phyloP scores from a whole-genome alignment of 345 rosid genomes.

The Syzygium oleosum region DNA sequence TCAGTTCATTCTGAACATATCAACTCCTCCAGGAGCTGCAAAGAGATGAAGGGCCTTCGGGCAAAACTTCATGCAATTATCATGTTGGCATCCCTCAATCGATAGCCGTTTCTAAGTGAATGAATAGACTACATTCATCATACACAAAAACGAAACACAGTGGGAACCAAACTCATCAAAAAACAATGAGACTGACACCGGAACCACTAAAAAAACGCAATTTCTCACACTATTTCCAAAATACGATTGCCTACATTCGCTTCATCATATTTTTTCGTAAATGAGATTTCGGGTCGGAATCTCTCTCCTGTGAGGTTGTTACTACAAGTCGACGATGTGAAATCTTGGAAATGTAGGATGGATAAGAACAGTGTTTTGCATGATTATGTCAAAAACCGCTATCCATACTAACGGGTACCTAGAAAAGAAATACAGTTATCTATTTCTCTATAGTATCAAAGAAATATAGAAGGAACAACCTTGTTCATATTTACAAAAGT shows the following conservation, averaged over 20 bases:
- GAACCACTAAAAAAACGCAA: background rate
- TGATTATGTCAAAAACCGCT: background rate
- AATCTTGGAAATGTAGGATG: background rate
- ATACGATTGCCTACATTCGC: background rate
- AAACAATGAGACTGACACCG: background rate
- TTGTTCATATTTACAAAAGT: background rate
- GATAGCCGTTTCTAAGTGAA: background rate
- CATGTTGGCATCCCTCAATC: background rate
- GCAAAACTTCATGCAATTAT: background rate
- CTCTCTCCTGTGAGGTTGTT: background rate
- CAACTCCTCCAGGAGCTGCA: background rate
- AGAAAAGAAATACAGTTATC: background rate
- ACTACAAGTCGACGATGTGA: background rate
- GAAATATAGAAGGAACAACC: background rate
- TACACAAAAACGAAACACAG: background rate
- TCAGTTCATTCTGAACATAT: background rate
- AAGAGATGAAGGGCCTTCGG: background rate
- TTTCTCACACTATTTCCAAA: background rate
- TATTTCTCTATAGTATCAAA: background rate
- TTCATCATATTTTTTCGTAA: background rate
- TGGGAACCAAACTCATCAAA: background rate
- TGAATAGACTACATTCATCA: background rate
- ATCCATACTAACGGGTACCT: fast-evolving
- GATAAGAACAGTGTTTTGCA: background rate
- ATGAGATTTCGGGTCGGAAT: background rate